A percentile compares a stretch with the other conserved stretches of the same genome.
Evolutionary conservation across 371 early-diverging fungal species (phyloP).

Genomic region (Umbelopsis sp.): DNA sequence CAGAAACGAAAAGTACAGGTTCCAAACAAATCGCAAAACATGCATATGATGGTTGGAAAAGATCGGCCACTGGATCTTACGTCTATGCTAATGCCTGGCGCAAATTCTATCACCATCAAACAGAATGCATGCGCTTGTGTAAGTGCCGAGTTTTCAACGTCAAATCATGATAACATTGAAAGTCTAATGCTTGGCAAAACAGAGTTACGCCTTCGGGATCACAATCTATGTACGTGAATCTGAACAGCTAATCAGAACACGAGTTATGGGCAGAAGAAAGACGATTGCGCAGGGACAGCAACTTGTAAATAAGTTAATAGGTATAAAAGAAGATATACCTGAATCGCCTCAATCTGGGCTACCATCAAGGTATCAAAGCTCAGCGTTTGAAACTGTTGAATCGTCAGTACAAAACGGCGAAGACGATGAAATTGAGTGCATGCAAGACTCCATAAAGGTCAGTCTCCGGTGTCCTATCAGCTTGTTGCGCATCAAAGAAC

Average conservation of each 20-base stretch:
- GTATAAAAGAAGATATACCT: constrained; percentile 4
- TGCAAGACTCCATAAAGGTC: constrained; percentile 33
- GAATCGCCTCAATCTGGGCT: neutral
- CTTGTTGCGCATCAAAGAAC: constrained; percentile 32
- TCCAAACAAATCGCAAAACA: constrained; percentile 21
- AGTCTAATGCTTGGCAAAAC: neutral
- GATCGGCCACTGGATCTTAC: constrained; percentile 40
- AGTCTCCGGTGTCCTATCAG: constrained; percentile 43
- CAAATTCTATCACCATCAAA: constrained; percentile 28
- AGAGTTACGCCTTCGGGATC: constrained; percentile 36
- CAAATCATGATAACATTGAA: too few relatives aligned
- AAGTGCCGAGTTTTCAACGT: constrained; percentile 18
- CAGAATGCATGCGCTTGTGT: constrained; percentile 43
- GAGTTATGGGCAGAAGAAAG: constrained; percentile 11
- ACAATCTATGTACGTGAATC: constrained; percentile 27
- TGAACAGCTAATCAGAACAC: constrained; percentile 26
- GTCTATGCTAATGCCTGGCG: constrained; percentile 22
- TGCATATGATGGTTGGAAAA: constrained; percentile 31
- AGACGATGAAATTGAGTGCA: constrained; percentile 41
- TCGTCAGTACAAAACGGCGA: neutral
- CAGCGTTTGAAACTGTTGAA: neutral
- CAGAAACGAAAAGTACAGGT: constrained; percentile 19
- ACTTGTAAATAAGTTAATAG: constrained; percentile 29
- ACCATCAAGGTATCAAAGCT: too few relatives aligned
- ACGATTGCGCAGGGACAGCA: constrained; percentile 21